These are phyloP conservation scores for Oxytropis ochrocephala DNA, from an alignment of 306 rosid genomes.

Conservation along the genomic window DNA sequence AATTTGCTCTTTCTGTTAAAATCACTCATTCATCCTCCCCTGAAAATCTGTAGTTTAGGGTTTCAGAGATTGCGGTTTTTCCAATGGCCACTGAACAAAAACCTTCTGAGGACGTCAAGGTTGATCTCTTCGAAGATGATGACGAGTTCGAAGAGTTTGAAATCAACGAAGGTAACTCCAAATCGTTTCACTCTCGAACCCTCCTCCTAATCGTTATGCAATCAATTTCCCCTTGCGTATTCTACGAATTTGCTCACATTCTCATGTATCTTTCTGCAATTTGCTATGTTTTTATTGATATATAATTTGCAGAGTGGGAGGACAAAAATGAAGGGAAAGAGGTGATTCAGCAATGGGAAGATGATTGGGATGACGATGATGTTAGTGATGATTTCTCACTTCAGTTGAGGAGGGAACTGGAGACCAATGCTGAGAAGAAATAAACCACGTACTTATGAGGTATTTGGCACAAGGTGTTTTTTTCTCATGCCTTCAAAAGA, in stretches of 20 bases:
- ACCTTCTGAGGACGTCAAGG: slow-evolving; percentile 54
- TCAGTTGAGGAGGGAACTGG: slow-evolving; percentile 75
- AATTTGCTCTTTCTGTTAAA: neutral
- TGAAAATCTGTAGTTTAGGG: neutral
- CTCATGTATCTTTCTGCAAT: neutral
- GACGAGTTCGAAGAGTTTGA: slow-evolving; percentile 83
- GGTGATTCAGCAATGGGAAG: slow-evolving; percentile 83
- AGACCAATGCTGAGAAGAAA: slow-evolving; percentile 45
- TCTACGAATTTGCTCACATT: neutral
- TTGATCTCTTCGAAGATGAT: slow-evolving; percentile 76
- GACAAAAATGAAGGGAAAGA: slow-evolving; percentile 68
- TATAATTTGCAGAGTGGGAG: slow-evolving; percentile 50
- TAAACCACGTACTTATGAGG: slow-evolving; percentile 1
- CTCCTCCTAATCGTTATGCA: neutral
- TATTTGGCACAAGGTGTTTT: slow-evolving; percentile 8
- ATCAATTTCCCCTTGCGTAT: neutral
- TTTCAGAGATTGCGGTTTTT: slow-evolving; percentile 1
- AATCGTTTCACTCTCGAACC: neutral
- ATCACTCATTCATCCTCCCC: neutral
- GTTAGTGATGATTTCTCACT: slow-evolving; percentile 84
- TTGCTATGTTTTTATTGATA: neutral
- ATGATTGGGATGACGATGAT: slow-evolving; percentile 91
- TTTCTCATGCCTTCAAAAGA: neutral
- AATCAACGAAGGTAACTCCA: slow-evolving; percentile 45
- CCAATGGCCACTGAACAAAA: slow-evolving; percentile 63